Evolutionary conservation across 139 green algal species (phyloP).

Genomic region (Mesotaenium endlicherianum): DNA sequence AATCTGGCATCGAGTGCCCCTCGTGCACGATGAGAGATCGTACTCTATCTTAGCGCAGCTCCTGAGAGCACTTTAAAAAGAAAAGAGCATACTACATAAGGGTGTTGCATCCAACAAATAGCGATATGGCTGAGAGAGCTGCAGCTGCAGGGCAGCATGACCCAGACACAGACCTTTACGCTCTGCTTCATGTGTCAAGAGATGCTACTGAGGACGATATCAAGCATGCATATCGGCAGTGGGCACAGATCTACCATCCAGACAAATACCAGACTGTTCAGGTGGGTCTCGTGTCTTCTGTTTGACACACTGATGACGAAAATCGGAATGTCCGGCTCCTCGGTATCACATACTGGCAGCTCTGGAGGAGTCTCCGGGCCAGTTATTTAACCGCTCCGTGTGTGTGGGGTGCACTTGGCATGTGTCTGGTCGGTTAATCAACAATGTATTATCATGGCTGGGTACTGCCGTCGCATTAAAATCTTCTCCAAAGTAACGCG

Average conservation of each 20-base stretch:
- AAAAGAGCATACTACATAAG: too few relatives aligned
- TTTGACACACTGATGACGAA: neutral
- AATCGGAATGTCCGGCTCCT: neutral
- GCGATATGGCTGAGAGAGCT: too few relatives aligned
- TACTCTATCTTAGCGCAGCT: too few relatives aligned
- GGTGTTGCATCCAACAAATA: too few relatives aligned
- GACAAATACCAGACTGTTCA: constrained; percentile 45
- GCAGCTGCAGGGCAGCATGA: neutral
- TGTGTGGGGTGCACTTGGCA: neutral
- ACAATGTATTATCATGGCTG: neutral
- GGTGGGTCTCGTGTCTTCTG: neutral
- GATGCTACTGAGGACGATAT: constrained; percentile 44
- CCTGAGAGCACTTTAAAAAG: too few relatives aligned
- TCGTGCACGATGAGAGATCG: too few relatives aligned
- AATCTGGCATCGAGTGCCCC: too few relatives aligned
- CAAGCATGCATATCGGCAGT: constrained; percentile 44
- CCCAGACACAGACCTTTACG: constrained; percentile 51
- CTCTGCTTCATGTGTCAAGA: constrained; percentile 37
- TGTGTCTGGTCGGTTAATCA: neutral
- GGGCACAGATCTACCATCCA: constrained; percentile 45
- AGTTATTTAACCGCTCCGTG: neutral
- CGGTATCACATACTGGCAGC: neutral
- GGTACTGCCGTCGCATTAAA: neutral
- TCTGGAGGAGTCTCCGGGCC: neutral
- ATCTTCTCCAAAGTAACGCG: too few relatives aligned